These are phyloP conservation scores for Rhodotorula babjevae DNA, from an alignment of 768 basidiomycete genomes.

Conservation along the genomic window DNA sequence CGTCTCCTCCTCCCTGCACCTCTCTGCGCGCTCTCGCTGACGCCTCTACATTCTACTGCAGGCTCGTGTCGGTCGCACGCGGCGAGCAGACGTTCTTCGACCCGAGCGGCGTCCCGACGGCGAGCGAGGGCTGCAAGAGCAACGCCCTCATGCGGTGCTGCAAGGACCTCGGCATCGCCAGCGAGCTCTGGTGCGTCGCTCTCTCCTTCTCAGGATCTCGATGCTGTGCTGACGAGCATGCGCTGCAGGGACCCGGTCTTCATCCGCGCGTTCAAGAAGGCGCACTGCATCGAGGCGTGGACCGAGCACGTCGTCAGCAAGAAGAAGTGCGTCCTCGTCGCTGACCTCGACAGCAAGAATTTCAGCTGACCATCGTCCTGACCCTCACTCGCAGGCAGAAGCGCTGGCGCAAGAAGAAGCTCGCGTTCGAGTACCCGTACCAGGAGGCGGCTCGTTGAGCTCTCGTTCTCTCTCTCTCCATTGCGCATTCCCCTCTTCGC, in stretches of 20 bases:
- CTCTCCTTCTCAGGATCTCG: not conserved
- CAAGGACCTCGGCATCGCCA: conserved; percentile 92
- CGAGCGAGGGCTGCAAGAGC: conserved; percentile 89
- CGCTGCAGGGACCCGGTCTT: conserved; percentile 81
- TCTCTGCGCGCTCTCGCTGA: no score
- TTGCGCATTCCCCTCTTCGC: not conserved
- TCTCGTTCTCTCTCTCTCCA: not conserved
- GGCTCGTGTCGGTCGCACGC: conserved; percentile 80
- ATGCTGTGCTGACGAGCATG: not conserved
- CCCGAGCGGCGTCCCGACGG: conserved; percentile 80
- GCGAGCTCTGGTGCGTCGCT: conserved; percentile 78
- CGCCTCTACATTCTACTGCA: no score
- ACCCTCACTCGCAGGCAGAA: conserved; percentile 19
- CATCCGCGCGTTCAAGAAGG: conserved; percentile 83
- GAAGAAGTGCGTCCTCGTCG: conserved; percentile 66
- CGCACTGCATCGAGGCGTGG: conserved; percentile 78
- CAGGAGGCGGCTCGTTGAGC: conserved; percentile 55
- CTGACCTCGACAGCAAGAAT: no score
- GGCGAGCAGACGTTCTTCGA: conserved; percentile 98
- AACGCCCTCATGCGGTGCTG: conserved; percentile 97
- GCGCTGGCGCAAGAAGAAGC: conserved; percentile 48
- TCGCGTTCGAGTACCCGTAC: conserved; percentile 73
- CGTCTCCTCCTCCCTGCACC: not conserved
- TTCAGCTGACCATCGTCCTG: not conserved
- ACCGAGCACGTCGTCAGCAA: conserved; percentile 77